Percentiles rank a stretch among this genome's conserved stretches.
Evolutionary conservation across 352 stramenopile genomes (phyloP).

Genomic region (Phytophthora sp.): DNA sequence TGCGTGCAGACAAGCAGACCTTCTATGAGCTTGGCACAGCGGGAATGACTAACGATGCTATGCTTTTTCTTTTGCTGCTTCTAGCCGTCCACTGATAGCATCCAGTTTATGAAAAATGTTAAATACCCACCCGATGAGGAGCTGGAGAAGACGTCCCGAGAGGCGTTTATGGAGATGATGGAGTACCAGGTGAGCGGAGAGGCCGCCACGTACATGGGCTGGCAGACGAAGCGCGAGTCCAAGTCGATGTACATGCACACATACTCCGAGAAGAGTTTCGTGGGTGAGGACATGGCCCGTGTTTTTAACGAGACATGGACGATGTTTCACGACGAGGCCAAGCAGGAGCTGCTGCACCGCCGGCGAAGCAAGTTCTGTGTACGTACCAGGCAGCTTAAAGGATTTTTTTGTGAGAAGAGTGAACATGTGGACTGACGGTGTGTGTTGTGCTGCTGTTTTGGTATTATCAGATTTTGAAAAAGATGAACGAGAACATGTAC

Average conservation of each 20-base stretch:
- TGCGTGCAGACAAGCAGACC: conserved; percentile 30
- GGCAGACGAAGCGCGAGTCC: conserved; percentile 83
- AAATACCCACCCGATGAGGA: conserved; percentile 82
- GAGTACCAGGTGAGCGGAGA: conserved; percentile 83
- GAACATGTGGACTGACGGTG: neutral
- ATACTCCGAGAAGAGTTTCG: conserved; percentile 78
- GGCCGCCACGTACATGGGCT: conserved; percentile 66
- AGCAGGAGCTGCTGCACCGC: conserved; percentile 75
- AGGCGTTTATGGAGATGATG: conserved; percentile 83
- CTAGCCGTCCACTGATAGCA: conserved; percentile 82
- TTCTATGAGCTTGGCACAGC: neutral
- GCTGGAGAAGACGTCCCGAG: conserved; percentile 76
- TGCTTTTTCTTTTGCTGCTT: conserved; percentile 13
- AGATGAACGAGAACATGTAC: conserved; percentile 87
- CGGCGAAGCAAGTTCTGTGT: conserved; percentile 86
- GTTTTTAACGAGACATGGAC: conserved; percentile 84
- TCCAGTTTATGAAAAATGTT: conserved; percentile 91
- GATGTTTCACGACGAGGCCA: conserved; percentile 75
- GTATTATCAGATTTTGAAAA: conserved; percentile 72
- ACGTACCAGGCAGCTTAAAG: conserved; percentile 33
- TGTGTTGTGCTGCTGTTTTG: conserved; percentile 1
- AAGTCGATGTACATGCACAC: conserved; percentile 89
- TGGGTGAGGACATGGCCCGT: conserved; percentile 70
- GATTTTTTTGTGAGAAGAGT: neutral
- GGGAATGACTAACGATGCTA: neutral